phyloP scores from a whole-genome alignment of 371 early-diverging fungal genomes.

The Mucor indicus region DNA sequence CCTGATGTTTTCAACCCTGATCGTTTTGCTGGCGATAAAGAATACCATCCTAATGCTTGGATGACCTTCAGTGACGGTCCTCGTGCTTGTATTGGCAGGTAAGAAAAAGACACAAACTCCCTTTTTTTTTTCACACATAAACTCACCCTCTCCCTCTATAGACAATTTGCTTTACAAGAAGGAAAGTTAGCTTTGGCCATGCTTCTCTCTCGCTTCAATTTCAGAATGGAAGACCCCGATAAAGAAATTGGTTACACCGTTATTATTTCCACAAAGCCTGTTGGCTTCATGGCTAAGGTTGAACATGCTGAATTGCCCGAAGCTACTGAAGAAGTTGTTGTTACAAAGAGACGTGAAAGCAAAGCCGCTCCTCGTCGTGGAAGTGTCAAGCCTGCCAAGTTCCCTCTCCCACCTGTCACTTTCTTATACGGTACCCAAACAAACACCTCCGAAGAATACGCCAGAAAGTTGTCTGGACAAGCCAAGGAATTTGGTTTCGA shows the following conservation, averaged over 20 bases:
- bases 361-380: neutral
- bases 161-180: conserved; percentile 16
- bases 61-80: conserved; percentile 30
- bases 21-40: conserved; percentile 7
- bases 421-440: conserved; percentile 42
- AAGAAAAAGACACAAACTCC: too few relatives aligned
- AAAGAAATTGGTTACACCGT: conserved; percentile 5
- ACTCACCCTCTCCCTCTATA: too few relatives aligned
- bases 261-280: conserved; percentile 8
- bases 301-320: conserved; percentile 11
- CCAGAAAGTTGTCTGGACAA: conserved; percentile 24
- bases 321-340: conserved; percentile 4
- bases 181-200: conserved; percentile 33
- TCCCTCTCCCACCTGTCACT: conserved; percentile 21
- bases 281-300: conserved; percentile 9
- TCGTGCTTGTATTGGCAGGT: conserved; percentile 33
- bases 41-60: conserved; percentile 22
- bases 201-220: conserved; percentile 18
- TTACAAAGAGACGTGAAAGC: neutral
- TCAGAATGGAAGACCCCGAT: conserved; percentile 11
- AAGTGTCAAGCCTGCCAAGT: neutral
- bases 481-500: conserved; percentile 31
- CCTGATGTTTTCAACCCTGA: conserved; percentile 10
- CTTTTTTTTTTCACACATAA: too few relatives aligned
- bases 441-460: conserved; percentile 39